Percentiles rank a stretch among this genome's conserved stretches.
phyloP scores from a whole-genome alignment of 352 stramenopile species.

The Globisporangium polare region DNA sequence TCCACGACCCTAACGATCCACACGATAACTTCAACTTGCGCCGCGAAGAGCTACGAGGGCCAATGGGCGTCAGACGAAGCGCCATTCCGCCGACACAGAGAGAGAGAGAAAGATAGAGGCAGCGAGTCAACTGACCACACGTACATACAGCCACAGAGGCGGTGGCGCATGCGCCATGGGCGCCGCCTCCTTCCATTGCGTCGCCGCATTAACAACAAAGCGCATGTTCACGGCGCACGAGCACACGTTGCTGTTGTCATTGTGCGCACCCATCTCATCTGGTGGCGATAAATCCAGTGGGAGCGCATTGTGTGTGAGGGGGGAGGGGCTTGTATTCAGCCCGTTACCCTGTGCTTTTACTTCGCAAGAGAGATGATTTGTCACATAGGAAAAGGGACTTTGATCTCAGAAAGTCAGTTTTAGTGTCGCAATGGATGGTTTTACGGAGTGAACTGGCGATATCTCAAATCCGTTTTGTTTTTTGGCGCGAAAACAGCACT shows the following conservation, averaged over 20 bases:
- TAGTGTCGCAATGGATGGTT: background rate
- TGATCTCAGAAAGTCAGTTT: background rate
- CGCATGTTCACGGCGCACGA: background rate
- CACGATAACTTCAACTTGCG: background rate
- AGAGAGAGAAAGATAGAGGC: background rate
- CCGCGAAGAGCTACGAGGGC: background rate
- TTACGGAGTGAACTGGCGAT: background rate
- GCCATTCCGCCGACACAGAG: background rate
- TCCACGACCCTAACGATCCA: background rate
- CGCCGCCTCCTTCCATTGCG: background rate
- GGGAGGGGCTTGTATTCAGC: too few species aligned
- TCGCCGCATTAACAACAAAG: background rate
- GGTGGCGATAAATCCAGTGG: background rate
- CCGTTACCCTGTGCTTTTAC: too few species aligned
- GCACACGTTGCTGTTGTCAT: background rate
- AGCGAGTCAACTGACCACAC: background rate
- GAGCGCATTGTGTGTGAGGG: too few species aligned
- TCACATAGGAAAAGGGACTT: background rate
- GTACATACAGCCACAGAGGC: background rate
- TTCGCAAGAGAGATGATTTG: background rate
- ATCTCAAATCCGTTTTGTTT: background rate
- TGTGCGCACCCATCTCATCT: background rate
- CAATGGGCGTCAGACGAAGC: background rate
- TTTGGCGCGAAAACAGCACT: background rate
- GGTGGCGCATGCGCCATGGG: background rate